phyloP scores from a whole-genome alignment of 192 early-diverging fungal genomes.

The Podila horticola region DNA sequence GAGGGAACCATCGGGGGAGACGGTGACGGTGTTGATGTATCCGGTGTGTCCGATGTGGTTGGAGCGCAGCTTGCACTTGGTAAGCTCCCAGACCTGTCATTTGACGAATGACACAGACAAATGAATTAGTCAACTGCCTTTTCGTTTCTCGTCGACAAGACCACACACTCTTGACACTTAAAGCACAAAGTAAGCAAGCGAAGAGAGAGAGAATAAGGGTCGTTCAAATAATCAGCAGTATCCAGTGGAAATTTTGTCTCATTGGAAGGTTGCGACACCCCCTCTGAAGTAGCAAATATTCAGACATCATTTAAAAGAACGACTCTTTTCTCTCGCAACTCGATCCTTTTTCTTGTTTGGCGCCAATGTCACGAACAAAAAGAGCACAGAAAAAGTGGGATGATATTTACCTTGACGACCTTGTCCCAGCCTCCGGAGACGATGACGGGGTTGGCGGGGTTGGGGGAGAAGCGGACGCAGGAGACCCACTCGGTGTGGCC shows the following conservation, averaged over 20 bases:
- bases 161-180: neutral
- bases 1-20: slow-evolving; percentile 99
- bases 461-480: slow-evolving; percentile 99
- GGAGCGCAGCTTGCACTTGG: slow-evolving; percentile 98
- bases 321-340: slow-evolving; percentile 5
- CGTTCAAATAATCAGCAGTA: slow-evolving; percentile 44
- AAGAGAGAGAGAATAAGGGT: neutral
- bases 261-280: slow-evolving; percentile 56
- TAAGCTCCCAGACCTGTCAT: slow-evolving; percentile 95
- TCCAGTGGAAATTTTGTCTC: slow-evolving; percentile 68
- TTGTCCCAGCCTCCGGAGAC: slow-evolving; percentile 99
- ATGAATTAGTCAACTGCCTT: slow-evolving; percentile 1
- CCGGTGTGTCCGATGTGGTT: slow-evolving; percentile 99
- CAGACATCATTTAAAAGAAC: slow-evolving; percentile 49
- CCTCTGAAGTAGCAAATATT: slow-evolving; percentile 87
- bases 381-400: slow-evolving; percentile 7
- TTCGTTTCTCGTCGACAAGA: neutral
- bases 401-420: slow-evolving; percentile 92
- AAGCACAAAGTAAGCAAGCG: neutral
- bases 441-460: slow-evolving; percentile 97
- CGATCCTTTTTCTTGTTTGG: slow-evolving; percentile 6
- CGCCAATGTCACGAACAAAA: neutral
- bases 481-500: slow-evolving; percentile 99
- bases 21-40: slow-evolving; percentile 98
- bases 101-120: slow-evolving; percentile 3